phyloP scores from a whole-genome alignment of 2,329 filamentous ascomycete genomes.

The Aschersonia sp. region DNA sequence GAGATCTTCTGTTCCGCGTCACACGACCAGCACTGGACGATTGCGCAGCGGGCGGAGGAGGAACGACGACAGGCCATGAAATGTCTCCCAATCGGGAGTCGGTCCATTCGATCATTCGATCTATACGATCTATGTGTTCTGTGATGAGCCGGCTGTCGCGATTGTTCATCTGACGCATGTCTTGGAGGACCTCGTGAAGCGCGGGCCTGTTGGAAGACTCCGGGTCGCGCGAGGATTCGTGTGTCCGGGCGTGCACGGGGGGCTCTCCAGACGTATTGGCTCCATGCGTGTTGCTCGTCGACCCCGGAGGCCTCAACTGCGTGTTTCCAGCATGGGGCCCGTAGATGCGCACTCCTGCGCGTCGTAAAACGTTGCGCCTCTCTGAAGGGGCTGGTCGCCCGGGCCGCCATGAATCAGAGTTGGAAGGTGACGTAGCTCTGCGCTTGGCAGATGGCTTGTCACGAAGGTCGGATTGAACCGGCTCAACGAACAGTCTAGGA shows the following conservation, averaged over 20 bases:
- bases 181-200: slow-evolving; percentile 3
- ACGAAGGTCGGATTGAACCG: slow-evolving; percentile 27
- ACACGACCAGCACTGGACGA: no score
- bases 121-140: slow-evolving; percentile 13
- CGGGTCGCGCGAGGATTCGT: slow-evolving; percentile 6
- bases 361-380: slow-evolving; percentile 9
- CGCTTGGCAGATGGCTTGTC: slow-evolving; percentile 19
- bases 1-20: neutral
- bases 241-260: slow-evolving; percentile 6
- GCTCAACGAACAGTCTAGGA: slow-evolving; percentile 29
- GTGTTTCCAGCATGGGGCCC: slow-evolving; percentile 7
- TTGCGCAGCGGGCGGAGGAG: no score
- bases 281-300: no score
- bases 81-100: no score
- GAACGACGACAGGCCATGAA: no score
- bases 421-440: slow-evolving; percentile 15
- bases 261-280: slow-evolving; percentile 5
- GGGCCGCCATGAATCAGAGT: slow-evolving; percentile 25
- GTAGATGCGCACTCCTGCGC: slow-evolving; percentile 14
- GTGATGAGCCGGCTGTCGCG: slow-evolving; percentile 12
- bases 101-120: neutral
- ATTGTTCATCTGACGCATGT: slow-evolving; percentile 10
- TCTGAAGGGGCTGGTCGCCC: slow-evolving; percentile 18
- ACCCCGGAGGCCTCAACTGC: no score
- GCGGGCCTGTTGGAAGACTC: neutral